phyloP scores from a whole-genome alignment of 164 flowering plant genomes.

The Macadamia integrifolia region DNA sequence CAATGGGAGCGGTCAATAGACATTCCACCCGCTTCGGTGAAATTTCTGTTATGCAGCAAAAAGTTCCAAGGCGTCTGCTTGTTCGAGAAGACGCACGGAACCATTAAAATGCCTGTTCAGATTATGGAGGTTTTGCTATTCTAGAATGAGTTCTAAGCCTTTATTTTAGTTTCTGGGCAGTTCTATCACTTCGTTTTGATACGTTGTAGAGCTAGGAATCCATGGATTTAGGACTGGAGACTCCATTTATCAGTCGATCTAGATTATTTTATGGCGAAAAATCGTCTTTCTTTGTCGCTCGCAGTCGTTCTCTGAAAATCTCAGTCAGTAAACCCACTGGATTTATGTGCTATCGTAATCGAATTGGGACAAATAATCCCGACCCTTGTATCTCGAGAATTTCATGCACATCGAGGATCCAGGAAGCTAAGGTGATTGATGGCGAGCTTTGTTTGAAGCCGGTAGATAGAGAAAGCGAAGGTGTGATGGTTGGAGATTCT shows the following conservation, averaged over 20 bases:
- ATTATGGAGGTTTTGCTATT: neutral
- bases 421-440: slow-evolving; percentile 1
- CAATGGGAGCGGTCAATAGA: too few species aligned
- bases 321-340: slow-evolving; percentile 8
- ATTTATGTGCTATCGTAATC: slow-evolving; percentile 8
- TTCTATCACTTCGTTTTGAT: neutral
- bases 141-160: neutral
- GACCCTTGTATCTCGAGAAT: slow-evolving; percentile 8
- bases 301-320: slow-evolving; percentile 13
- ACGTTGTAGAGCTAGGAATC: neutral
- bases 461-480: slow-evolving; percentile 2
- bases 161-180: neutral
- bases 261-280: slow-evolving; percentile 11
- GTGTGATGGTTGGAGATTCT: slow-evolving; percentile 2
- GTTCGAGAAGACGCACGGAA: slow-evolving; percentile 5
- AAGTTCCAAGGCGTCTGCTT: neutral
- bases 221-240: slow-evolving; percentile 31
- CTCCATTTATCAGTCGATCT: slow-evolving; percentile 22
- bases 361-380: slow-evolving; percentile 4
- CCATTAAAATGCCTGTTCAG: slow-evolving; percentile 1
- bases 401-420: neutral
- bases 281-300: slow-evolving; percentile 7
- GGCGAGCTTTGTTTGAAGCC: slow-evolving; percentile 6
- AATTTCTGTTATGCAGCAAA: neutral
- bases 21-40: too few species aligned